Evolutionary conservation across 2,329 filamentous ascomycete species (phyloP), one percentile per base, ranked within the genome.

Genomic region (Beauveria scarabaeidicola): DNA sequence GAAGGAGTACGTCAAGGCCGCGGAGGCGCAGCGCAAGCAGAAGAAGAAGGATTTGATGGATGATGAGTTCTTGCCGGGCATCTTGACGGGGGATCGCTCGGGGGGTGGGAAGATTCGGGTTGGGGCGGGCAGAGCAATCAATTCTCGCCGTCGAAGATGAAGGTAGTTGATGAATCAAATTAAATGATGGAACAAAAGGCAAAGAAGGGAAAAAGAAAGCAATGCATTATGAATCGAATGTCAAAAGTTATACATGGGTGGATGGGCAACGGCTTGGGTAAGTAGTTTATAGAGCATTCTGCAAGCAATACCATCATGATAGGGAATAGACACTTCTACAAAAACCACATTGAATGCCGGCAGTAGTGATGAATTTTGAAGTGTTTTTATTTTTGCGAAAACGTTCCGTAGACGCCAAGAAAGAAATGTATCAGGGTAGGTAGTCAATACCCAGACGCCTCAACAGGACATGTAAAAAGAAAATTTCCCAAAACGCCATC

Each of bases 21-120:
- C 82, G 17, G 81, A 81, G 3, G 81, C 86, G 65, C 83, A 88
- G 69, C 83, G 81, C 66, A 83, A 88, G 66, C 78, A 77, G 57
- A 87, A 86, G 69, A 84, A 89, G 70, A 86, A 84, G 69, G 91
- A 96, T 73, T 75, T 96, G 60, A 95, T 97, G 93, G 93, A 97
- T 69, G 87, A 95, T 69, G 93, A 99, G 73, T 96, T 92, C 71
- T 74, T 97, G 63, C 94, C 94, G 0, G 80, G 84, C 38, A 89
- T 99, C 52, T 70, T 99, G 69, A 94, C 85, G 1, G 94, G 94
- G 0, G 85, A 92, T 67, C 80, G 93, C 65, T 81, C 70, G 50
- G 75, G 75, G 5, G 82, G 83, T 2, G 88, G 88, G 0, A 87
- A 84, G 73, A 83, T 90, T 61, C 88, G 84, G 69, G 85, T 97